phyloP scores from a whole-genome alignment of 1,284 basidiomycete genomes.

The Puccinia polysora region DNA sequence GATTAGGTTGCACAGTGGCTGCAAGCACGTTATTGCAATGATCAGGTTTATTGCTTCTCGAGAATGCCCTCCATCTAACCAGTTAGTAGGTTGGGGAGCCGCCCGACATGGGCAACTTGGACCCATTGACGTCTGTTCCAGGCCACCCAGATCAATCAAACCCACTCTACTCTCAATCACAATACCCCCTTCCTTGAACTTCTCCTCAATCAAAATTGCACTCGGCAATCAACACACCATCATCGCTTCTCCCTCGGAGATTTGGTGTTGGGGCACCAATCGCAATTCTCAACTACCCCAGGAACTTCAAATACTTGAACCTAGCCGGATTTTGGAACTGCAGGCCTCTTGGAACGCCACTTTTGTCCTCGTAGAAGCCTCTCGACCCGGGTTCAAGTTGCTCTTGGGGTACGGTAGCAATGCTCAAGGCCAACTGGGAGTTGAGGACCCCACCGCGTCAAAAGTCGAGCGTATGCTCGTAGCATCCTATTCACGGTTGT shows the following conservation, averaged over 20 bases:
- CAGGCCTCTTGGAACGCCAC: constrained; percentile 31
- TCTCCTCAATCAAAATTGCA: constrained; percentile 5
- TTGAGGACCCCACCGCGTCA: not conserved
- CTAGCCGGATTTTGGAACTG: not conserved
- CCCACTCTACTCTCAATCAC: not conserved
- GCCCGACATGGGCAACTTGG: constrained; percentile 26
- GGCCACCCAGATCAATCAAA: not conserved
- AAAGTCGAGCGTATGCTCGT: not conserved
- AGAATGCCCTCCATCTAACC: not conserved
- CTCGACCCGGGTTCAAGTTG: not conserved
- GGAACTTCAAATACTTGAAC: not conserved
- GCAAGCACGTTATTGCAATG: constrained; percentile 24
- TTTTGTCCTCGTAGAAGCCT: not conserved
- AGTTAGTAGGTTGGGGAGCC: constrained; percentile 31
- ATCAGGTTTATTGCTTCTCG: not conserved
- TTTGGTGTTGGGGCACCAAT: constrained; percentile 13
- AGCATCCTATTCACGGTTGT: not conserved
- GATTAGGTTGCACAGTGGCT: not conserved
- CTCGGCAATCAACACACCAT: constrained; percentile 30
- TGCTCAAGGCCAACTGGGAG: constrained; percentile 18
- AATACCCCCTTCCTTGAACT: not conserved
- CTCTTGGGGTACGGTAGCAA: constrained; percentile 25
- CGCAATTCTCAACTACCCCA: not conserved
- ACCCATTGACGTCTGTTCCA: not conserved
- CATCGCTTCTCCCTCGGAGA: constrained; percentile 4